Evolutionary conservation across 1,284 basidiomycete genomes (phyloP), one percentile per base, ranked within the genome.

Genomic region (Ustilago shanxiensis): DNA sequence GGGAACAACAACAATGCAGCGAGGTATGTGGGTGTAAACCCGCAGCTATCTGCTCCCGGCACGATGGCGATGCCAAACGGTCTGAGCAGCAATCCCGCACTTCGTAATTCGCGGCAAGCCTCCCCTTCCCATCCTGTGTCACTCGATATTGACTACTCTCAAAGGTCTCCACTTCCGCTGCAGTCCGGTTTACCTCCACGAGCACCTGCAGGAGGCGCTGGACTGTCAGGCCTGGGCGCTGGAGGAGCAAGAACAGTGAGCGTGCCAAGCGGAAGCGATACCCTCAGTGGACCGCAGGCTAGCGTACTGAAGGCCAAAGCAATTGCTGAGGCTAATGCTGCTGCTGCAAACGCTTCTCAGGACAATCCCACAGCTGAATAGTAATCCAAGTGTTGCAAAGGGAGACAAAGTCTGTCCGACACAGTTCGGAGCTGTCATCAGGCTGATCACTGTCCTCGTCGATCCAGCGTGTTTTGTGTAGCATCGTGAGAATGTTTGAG

Each of bases 201-300:
- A 53, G 24, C 55, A 4, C 44, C 26, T 18, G 51, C 51, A 2
- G 68, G 72, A 1, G 79, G 79, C 8, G 75, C 75, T 1, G 75
- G 77, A 2, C 61, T 83, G n/a, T 75, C 82, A 6, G 81, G 83
- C 22, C 60, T 84, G 18, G 83, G 83, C 10, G 83, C 83, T 1
- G 83, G 83, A 13, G 81, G 83, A 0, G 71, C 71, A 2, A 63
- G 66, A 18, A 79, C 76, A 2, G 83, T 85, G 4, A 83, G 81
- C 53, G 57, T 82, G 0, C 83, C 67, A 2, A 83, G 81, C 45
- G 83, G 79, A 3, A 83, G 80, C 53, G 83, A 85, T 60, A 80
- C 74, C 2, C 66, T 84, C 41, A 82, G 80, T 50, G 83, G 83
- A 6, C 80, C 83, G 6, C 83, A 85, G 50, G 80, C 75, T 5